Base-by-base conservation (phyloP, 352 stramenopile species). In the Pythium scleroteichum region DNA sequence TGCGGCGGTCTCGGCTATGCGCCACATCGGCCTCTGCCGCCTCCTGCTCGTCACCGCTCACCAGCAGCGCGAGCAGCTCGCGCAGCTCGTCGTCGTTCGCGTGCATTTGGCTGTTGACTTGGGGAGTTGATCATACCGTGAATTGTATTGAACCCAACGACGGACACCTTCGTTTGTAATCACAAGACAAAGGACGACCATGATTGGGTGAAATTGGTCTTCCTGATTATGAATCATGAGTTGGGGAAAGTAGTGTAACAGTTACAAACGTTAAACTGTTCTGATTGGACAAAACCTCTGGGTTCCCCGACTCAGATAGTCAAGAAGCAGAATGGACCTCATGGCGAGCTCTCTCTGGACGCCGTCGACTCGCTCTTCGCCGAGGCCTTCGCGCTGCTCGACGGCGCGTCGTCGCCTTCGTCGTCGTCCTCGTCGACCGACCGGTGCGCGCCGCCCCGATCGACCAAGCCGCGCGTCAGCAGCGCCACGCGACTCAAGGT, bases 351-450 rank as follows among this genome's bases (percentile, higher is more conserved):
- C n/a, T 16, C 17, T 62, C 4, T 56, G 49, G 10, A 61, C 55
- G 23, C 59, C 49, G 27, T 72, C 64, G 23, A 72, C 48, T 14
- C 66, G 65, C 26, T 68, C 32, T 62, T 62, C 45, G 44, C 55
- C 20, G 55, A 62, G 45, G 55, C 38, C 24, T 46, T 61, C 3
- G 53, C 53, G 53, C 42, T 61, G 53, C 44, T 58, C 10, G 40
- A 35, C 16, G 35, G 27, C 50, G n/a, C n/a, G 46, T 24, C 46
- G 23, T 33, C 16, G 13, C 26, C 13, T 16, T 33, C 16, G 24
- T 40, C 13, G 10, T 51, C 20, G 26, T 35, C 10, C 46, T 40
- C 27, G 23, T 6, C 46, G 9, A 39, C 9, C 46, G 38, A 44
- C 38, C 13, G 38, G 13, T 4, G 13, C 13, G 38, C 16, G 7